Evolutionary conservation across 202 grass and related monocot genomes (phyloP), one percentile per base, ranked within the genome.

Genomic region (Panicum virgatum): DNA sequence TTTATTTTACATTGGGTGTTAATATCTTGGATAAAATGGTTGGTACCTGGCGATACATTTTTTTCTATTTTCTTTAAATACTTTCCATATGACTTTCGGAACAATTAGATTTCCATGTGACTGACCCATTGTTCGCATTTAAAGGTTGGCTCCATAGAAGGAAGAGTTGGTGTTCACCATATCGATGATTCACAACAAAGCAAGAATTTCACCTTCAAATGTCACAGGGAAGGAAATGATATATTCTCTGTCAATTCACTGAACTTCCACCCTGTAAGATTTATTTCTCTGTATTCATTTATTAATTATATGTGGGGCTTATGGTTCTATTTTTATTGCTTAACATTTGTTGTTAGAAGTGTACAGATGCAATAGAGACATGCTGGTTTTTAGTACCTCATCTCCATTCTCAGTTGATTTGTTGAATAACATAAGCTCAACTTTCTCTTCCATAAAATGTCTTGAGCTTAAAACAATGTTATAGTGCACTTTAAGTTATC

Each of bases 131-230:
- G 10, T 56, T 58, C 70, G 66, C 50, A 52, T 66, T 87, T 86
- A 43, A 86, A 97, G 94, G 88, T 94, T 18, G 94, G 91, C 23
- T 97, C 94, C 19, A 97, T 97, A 76, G 89, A 97, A 80, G 89
- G 91, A 85, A 94, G 94, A 86, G 89, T 97, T 73, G 87, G 89
- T 48, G 89, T 97, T 37, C 87, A 97, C 76, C 91, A 97, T 83
- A 83, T 97, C 19, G 81, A 87, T 88, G 94, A 94, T 74, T 78
- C 87, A 75, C 89, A 94, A 79, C 63, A 90, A 82, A 86, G 56
- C 74, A 94, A 90, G 88, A 91, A 97, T 70, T 97, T 92, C 84
- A 97, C 87, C 20, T 94, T 97, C 85, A 94, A 92, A 82, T 97
- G 94, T 53, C 94, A 97, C 84, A 89, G 91, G 87, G 91, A 92